phyloP scores from a whole-genome alignment of 2,329 filamentous ascomycete species.

The Didymella segeticola region DNA sequence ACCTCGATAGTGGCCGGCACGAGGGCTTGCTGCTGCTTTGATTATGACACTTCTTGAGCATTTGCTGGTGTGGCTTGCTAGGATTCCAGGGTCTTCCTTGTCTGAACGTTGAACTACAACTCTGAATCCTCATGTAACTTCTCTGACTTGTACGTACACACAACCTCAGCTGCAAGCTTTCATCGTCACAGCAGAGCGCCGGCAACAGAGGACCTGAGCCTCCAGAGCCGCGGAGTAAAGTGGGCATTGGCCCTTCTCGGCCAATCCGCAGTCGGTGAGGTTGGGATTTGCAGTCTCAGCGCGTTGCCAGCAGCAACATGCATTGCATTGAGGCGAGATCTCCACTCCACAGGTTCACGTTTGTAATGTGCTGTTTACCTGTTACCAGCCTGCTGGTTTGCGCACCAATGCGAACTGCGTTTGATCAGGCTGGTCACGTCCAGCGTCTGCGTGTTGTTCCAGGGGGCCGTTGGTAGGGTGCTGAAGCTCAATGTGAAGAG shows the following conservation, averaged over 20 bases:
- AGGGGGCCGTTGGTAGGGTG: background rate
- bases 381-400: slow-evolving; percentile 29
- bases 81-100: slow-evolving; percentile 16
- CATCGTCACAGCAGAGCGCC: slow-evolving; percentile 2
- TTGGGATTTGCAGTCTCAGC: slow-evolving; percentile 36
- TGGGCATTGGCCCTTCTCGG: slow-evolving; percentile 1
- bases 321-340: slow-evolving; percentile 21
- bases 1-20: background rate
- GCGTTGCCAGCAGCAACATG: slow-evolving; percentile 32
- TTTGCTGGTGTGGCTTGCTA: slow-evolving; percentile 1
- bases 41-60: background rate
- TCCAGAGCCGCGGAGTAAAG: slow-evolving; percentile 10
- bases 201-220: slow-evolving; percentile 5
- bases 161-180: background rate
- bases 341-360: slow-evolving; percentile 17
- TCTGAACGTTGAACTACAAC: background rate
- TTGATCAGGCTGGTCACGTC: slow-evolving; percentile 10
- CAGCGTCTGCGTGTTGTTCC: slow-evolving; percentile 1
- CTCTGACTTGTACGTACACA: background rate
- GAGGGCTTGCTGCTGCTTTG: background rate
- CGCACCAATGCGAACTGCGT: slow-evolving; percentile 25
- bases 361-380: slow-evolving; percentile 23
- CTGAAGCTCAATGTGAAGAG: background rate
- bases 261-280: slow-evolving; percentile 34
- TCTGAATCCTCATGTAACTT: background rate